Conservation (phyloP, 495 filamentous ascomycete species). For the Trichocladium antarcticum region DNA sequence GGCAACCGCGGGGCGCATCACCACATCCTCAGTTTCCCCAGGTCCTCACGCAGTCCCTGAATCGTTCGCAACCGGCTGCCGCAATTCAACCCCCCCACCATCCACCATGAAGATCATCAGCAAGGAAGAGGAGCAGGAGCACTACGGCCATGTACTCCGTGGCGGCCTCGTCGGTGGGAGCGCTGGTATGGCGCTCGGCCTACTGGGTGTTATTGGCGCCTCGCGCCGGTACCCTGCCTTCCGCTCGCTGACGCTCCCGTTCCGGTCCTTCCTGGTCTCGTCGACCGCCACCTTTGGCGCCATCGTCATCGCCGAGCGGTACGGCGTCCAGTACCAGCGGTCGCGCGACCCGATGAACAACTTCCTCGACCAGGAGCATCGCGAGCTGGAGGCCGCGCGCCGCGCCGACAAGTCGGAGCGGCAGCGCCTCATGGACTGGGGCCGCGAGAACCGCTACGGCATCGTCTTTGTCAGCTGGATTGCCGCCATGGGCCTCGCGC, state of each 20-base stretch:
- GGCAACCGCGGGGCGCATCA: not conserved
- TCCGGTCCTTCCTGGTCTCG: constrained; percentile 83
- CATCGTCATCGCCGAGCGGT: constrained; percentile 77
- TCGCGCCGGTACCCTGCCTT: constrained; percentile 57
- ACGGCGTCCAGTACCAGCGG: constrained; percentile 62
- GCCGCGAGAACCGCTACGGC: constrained; percentile 72
- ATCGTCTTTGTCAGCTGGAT: constrained; percentile 83
- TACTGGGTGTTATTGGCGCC: constrained; percentile 51
- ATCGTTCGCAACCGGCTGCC: not conserved
- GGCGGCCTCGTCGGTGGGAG: constrained; percentile 64
- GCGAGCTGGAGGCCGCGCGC: constrained; percentile 33
- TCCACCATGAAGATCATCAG: constrained; percentile 82
- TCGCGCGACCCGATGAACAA: constrained; percentile 50
- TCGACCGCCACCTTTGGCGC: constrained; percentile 71
- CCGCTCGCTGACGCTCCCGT: constrained; percentile 69
- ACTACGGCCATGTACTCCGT: constrained; percentile 56
- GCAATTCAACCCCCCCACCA: not conserved
- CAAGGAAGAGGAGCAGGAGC: constrained; percentile 72
- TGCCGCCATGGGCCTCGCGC: constrained; percentile 63
- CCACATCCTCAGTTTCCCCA: not conserved
- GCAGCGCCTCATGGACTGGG: constrained; percentile 45
- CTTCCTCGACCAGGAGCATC: constrained; percentile 53
- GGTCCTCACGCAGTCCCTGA: not conserved
- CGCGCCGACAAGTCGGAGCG: constrained; percentile 28
- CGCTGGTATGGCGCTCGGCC: constrained; percentile 52